Base-by-base conservation (phyloP, 78 protist genomes). In the Polysphondylium violaceum region DNA sequence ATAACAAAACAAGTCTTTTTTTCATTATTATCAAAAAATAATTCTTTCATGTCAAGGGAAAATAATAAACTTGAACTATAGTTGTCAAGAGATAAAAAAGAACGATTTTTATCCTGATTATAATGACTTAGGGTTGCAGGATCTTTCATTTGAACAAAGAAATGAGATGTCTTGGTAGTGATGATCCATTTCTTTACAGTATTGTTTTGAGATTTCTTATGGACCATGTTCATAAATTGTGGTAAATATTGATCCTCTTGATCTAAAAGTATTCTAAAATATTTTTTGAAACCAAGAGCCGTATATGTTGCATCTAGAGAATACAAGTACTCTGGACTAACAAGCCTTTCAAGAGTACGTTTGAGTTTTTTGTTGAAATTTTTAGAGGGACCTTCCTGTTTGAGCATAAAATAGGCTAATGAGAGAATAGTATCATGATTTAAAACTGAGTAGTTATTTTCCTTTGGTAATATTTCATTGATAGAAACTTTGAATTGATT, bases 191-290 rank as follows among this genome's bases (percentile, higher is more conserved):
- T 60, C 29, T 79, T 79, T 1, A 71, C 14, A 21, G 43, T 33
- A n/a, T 47, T 47, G 8, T 47, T 8, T 47, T 47, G 53, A 47
- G 53, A 53, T 63, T 60, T 50, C 5, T 77, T 4, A 33, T 59
- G 51, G 71, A 77, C 1, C 21, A 59, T 38, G 25, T 44, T 33
- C 12, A 77, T 21, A 71, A 77, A 77, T 17, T 44, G 8, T 3
- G 50, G 19, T 35, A 55, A n/a, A 35, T 77, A 59, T 4, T 59
- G 60, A 31, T 77, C 72, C 36, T 77, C 87, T 40, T 77, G 87
- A 27, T 61, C 35, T 11, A 77, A 40, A 29, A 77, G n/a, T 60
- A 77, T 11, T 77, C 74, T 51, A 38, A 19, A 2, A 50, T 51
- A 40, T 77, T 59, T 4, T 25, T 11, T 56, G 35, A 21, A 12